phyloP scores from a whole-genome alignment of 441 rosid species.

The Jatropha podagrica region DNA sequence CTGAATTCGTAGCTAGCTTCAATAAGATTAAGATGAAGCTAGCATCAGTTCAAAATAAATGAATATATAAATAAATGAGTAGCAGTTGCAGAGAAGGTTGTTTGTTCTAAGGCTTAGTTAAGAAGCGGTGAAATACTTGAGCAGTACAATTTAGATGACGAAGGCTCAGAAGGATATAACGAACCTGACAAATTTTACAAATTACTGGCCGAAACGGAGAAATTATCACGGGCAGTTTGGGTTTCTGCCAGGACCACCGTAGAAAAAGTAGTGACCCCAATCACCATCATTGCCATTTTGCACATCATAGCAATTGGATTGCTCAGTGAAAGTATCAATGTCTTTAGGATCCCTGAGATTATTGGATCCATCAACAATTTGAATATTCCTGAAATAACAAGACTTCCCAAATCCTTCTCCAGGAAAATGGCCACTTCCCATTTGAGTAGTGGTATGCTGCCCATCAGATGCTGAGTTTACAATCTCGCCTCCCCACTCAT shows the following conservation, averaged over 20 bases:
- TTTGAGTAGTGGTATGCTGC: conserved; percentile 72
- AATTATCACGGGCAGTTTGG: conserved; percentile 51
- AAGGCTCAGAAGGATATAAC: not conserved
- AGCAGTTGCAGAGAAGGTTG: not conserved
- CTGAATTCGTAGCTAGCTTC: no score
- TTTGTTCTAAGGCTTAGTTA: not conserved
- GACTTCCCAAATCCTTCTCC: conserved; percentile 77
- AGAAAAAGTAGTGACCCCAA: conserved; percentile 68
- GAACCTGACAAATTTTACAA: not conserved
- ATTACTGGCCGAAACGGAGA: not conserved
- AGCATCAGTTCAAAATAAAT: no score
- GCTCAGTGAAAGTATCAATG: conserved; percentile 52
- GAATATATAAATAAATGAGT: no score
- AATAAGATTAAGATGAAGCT: no score
- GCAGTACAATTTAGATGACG: not conserved
- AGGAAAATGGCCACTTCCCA: conserved; percentile 83
- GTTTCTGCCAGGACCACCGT: conserved; percentile 79
- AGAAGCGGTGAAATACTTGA: not conserved
- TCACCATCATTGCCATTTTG: conserved; percentile 45
- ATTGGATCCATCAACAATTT: conserved; percentile 57
- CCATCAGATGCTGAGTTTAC: conserved; percentile 75
- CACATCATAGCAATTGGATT: conserved; percentile 62
- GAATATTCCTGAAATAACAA: conserved; percentile 64
- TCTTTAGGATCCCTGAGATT: conserved; percentile 58
- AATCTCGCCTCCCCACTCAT: conserved; percentile 92